Base-by-base conservation (phyloP, 805 yeast species). In the Monosporozyma solicola region DNA sequence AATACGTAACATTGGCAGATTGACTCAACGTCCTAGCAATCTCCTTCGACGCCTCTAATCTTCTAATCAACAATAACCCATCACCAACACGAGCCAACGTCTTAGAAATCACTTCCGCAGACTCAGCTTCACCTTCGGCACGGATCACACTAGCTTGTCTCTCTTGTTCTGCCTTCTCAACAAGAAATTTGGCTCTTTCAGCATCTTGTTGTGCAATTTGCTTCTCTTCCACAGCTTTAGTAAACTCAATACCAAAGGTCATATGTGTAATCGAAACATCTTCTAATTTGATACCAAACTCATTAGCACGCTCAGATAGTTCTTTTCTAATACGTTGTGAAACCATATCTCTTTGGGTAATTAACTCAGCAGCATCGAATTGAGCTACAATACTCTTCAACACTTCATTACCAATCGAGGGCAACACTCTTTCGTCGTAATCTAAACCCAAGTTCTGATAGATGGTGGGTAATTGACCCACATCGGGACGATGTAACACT, bases 151-250 rank as follows among this genome's bases (percentile, higher is more conserved):
- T 76, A 2, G 98, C 99, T 70, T 86, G 91, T 68, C 96, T 82
- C 71, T 92, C 98, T 74, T 94, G 99, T 71, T 94, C 97, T 8
- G 98, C 98, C 68, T 86, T 86, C 67, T 91, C 97, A 53, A 94
- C 97, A 51, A 88, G 76, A 67, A 82, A 94, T 65, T 85, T 86
- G 54, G 98, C 97, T 61, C 99, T 80, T 75, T 94, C 98, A 25
- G 99, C 98, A 68, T 94, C 99, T 73, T 94, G 99, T 74, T 94
- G 99, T 33, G 99, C 99, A 72, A 94, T 95, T 73, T 94, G 98
- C 70, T 94, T 94, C 74, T 88, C 96, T 74, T 94, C 99, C 55
- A 94, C 99, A 35, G 99, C 98, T 72, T 87, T 91, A 52, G 99
- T 94, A 76, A 94, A 94, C 68, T 94, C 99, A 59, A 79, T 80